A percentile compares a stretch with the other conserved stretches of the same genome.
Evolutionary conservation across 2,329 filamentous ascomycete genomes (phyloP).

Genomic region (Cercospora beticola): DNA sequence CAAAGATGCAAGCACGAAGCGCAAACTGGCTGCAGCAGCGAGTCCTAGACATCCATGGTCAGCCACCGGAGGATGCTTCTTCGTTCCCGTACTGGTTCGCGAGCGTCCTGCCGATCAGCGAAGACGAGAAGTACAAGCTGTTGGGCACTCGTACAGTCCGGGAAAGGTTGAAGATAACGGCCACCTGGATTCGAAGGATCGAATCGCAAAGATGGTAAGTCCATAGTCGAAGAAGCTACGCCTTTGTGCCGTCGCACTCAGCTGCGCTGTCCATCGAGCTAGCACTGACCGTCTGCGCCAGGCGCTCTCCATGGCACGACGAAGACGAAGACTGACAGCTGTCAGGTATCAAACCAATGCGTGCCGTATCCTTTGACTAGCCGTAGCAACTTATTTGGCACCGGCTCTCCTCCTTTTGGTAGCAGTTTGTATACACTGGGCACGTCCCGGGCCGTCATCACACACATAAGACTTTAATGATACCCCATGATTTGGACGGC

Average conservation of each 20-base stretch:
- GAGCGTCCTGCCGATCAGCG: conserved; percentile 72
- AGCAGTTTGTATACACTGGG: conserved; percentile 31
- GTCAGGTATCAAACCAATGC: conserved; percentile 43
- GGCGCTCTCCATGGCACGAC: conserved; percentile 14
- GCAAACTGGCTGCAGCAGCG: conserved; percentile 73
- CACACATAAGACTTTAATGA: conserved; percentile 4
- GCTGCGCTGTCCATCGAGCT: background rate
- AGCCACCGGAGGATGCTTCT: conserved; percentile 72
- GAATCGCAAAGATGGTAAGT: conserved; percentile 71
- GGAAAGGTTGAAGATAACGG: conserved; percentile 78
- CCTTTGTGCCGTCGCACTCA: background rate
- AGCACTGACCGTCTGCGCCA: conserved; percentile 17
- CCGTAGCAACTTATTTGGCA: conserved; percentile 33
- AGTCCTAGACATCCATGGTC: conserved; percentile 72
- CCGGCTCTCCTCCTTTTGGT: conserved; percentile 33
- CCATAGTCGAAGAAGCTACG: background rate
- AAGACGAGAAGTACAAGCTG: conserved; percentile 76
- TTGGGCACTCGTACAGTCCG: conserved; percentile 73
- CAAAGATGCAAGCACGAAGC: conserved; percentile 65
- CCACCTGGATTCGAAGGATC: conserved; percentile 72
- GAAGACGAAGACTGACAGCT: conserved; percentile 6
- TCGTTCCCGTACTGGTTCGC: conserved; percentile 90
- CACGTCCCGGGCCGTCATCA: conserved; percentile 10
- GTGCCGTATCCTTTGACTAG: conserved; percentile 45
- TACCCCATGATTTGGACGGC: conserved; percentile 11